These are phyloP conservation scores for Trichoderma simmonsii DNA, from an alignment of 2,329 filamentous ascomycete species.

Conservation along the genomic window DNA sequence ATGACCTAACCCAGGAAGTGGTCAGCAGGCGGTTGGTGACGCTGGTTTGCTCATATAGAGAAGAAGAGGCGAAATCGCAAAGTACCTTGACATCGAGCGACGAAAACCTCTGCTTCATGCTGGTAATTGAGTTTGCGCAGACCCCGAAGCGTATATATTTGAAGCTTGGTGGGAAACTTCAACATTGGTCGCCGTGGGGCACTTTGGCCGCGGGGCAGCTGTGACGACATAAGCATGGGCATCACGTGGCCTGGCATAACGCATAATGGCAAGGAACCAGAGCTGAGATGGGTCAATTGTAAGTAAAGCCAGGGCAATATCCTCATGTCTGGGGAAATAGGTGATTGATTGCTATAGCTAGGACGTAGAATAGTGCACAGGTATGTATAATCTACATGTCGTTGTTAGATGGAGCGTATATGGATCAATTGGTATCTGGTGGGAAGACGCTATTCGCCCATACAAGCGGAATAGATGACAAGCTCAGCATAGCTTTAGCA, in stretches of 20 bases:
- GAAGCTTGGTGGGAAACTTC: background rate
- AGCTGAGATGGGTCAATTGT: background rate
- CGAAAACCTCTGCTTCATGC: conserved; percentile 77
- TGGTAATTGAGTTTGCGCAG: conserved; percentile 23
- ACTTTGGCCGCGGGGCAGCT: conserved; percentile 18
- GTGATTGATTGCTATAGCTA: background rate
- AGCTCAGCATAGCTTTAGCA: background rate
- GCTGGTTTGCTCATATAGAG: background rate
- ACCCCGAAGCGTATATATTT: background rate
- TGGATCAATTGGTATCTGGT: background rate
- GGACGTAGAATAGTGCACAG: background rate
- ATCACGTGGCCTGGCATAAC: conserved; percentile 5
- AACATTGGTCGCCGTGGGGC: conserved; percentile 12
- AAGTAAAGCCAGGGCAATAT: background rate
- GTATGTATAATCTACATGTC: background rate
- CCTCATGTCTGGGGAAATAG: background rate
- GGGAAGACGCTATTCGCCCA: background rate
- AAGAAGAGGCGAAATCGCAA: background rate
- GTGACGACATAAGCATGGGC: conserved; percentile 12
- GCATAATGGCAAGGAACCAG: background rate
- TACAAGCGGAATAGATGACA: background rate
- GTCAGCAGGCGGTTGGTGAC: background rate
- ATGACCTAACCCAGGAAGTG: conserved; percentile 64
- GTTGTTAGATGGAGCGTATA: background rate
- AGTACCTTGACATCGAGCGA: conserved; percentile 71